Evolutionary conservation across 345 rosid genomes (phyloP).

Genomic region (Pugionium dolabratum): DNA sequence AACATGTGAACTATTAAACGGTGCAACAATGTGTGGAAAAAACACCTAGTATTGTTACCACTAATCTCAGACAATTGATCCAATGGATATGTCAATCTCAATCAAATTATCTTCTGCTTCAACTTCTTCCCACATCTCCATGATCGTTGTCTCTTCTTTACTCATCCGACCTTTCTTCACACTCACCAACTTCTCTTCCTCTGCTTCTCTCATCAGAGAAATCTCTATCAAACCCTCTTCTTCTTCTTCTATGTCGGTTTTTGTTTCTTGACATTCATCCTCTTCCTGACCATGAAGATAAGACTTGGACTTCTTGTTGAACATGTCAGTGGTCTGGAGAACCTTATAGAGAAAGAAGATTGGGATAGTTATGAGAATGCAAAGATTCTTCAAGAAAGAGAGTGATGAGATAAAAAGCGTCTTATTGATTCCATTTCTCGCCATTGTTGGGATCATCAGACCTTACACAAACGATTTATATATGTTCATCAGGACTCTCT

Average conservation of each 20-base stretch:
- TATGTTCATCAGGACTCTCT: neutral
- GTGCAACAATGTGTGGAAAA: neutral
- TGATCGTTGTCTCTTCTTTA: constrained; percentile 37
- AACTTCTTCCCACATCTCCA: constrained; percentile 52
- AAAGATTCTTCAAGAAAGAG: constrained; percentile 32
- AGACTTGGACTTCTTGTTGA: constrained; percentile 16
- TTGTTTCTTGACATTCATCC: constrained; percentile 22
- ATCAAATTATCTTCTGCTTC: constrained; percentile 71
- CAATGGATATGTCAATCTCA: constrained; percentile 72
- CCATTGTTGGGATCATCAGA: constrained; percentile 30
- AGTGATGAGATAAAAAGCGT: constrained; percentile 24
- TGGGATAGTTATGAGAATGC: constrained; percentile 38
- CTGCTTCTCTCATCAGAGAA: constrained; percentile 38
- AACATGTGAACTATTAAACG: neutral
- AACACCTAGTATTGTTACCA: neutral
- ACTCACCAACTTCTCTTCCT: constrained; percentile 30
- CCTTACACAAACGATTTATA: constrained; percentile 15
- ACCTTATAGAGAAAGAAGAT: constrained; percentile 47
- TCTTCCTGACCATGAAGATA: constrained; percentile 22
- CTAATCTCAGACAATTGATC: constrained; percentile 47
- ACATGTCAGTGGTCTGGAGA: constrained; percentile 32
- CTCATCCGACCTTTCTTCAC: constrained; percentile 32
- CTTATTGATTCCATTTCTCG: constrained; percentile 26
- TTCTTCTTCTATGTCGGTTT: constrained; percentile 22
- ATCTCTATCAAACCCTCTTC: constrained; percentile 71